phyloP scores from a whole-genome alignment of 176 grass and related monocot species.

The Aechmea fasciata region DNA sequence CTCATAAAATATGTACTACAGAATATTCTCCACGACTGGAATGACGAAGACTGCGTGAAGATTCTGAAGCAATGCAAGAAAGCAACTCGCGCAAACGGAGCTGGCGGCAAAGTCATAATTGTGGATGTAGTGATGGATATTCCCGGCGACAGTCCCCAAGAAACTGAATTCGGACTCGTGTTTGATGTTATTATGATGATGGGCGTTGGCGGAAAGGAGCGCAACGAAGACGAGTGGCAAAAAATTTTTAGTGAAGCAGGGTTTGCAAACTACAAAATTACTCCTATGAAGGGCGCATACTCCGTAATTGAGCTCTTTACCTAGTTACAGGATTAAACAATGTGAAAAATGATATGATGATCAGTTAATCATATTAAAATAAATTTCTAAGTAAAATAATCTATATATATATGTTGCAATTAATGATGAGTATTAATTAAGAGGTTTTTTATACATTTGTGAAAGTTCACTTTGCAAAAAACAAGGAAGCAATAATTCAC shows the following conservation, averaged over 20 bases:
- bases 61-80: slow-evolving; percentile 16
- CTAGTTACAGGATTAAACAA: not conserved
- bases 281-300: not conserved
- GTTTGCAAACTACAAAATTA: slow-evolving; percentile 4
- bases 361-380: too few relatives aligned
- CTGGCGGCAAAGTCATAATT: slow-evolving; percentile 8
- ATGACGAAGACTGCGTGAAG: slow-evolving; percentile 9
- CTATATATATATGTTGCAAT: too few relatives aligned
- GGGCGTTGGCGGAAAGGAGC: not conserved
- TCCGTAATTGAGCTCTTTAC: slow-evolving; percentile 16
- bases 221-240: slow-evolving; percentile 5
- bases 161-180: not conserved
- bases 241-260: slow-evolving; percentile 5
- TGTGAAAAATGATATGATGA: too few relatives aligned
- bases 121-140: slow-evolving; percentile 8
- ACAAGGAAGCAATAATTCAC: too few relatives aligned
- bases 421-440: too few relatives aligned
- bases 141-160: not conserved
- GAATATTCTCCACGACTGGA: slow-evolving; percentile 10
- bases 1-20: not conserved
- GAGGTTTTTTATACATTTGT: too few relatives aligned
- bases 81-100: not conserved
- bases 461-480: too few relatives aligned
- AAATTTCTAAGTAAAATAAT: too few relatives aligned
- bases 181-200: slow-evolving; percentile 13